Evolutionary conservation across 257 asterid species (phyloP), one percentile per base, ranked within the genome.

Genomic region (Asclepias syriaca): DNA sequence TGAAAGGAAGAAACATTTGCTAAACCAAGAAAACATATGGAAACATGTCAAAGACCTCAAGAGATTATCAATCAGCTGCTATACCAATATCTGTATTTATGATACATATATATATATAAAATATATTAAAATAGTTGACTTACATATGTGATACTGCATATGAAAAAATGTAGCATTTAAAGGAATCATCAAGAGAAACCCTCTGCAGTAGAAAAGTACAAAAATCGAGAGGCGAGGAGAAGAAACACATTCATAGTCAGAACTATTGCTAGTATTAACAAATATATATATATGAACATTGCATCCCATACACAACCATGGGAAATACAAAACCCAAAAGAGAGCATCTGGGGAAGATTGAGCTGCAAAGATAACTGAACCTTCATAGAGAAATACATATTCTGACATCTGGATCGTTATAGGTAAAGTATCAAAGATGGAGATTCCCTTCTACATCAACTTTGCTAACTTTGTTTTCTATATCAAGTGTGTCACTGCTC

Each of bases 371-470:
- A 61, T 32, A 11, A 15, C 24, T 16, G 48, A 34, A 32, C 22
- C 66, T 60, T 60, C 6, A 46, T 21, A 16, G 3, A 59, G n/a
- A 22, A 15, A 59, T 7, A 55, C n/a, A 32, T 32, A 53, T 61
- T 49, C n/a, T 51, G 60, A 39, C 48, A 24, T 0, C 22, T 8
- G 45, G 22, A 65, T 66, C 48, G 16, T 40, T 32, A 49, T 24
- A 21, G 66, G 73, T 49, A 34, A 71, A 74, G 59, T 51, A 32
- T 59, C 68, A 74, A 72, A 79, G 74, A n/a, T 18, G 71, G 61
- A 61, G 83, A 68, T 75, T 37, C 79, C 61, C 81, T 29, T 77
- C 88, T 56, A 77, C 43, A 50, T 80, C 71, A 60, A 71, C 76
- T 72, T 72, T 72, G 19, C 68, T 75, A 59, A 71, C 76, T 71